phyloP scores from a whole-genome alignment of 352 stramenopile genomes.

The Globisporangium uncinulatum region DNA sequence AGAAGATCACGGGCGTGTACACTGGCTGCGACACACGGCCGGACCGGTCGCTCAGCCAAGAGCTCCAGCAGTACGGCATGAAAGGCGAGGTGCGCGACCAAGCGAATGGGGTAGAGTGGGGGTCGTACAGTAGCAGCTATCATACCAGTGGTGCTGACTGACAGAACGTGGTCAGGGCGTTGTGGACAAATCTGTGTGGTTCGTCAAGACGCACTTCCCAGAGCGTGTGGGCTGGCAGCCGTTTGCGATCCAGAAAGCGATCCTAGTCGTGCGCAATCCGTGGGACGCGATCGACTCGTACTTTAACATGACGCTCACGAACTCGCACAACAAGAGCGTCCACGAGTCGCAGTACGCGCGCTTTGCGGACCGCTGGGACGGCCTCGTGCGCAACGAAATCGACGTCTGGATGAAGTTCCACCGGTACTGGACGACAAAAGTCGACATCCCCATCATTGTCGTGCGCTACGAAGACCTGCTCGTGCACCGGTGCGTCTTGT shows the following conservation, averaged over 20 bases:
- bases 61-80: constrained; percentile 87
- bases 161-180: constrained; percentile 49
- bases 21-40: constrained; percentile 96
- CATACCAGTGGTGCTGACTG: constrained; percentile 12
- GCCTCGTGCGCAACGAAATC: constrained; percentile 88
- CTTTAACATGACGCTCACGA: constrained; percentile 97
- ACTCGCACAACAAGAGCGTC: constrained; percentile 91
- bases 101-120: too few species aligned
- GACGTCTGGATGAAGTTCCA: constrained; percentile 91
- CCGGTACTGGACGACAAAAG: constrained; percentile 84
- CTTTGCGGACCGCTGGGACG: constrained; percentile 87
- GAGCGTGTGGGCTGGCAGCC: constrained; percentile 92
- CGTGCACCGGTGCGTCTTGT: constrained; percentile 44
- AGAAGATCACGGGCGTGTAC: constrained; percentile 92
- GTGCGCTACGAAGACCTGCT: constrained; percentile 91
- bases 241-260: constrained; percentile 73
- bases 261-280: constrained; percentile 92
- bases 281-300: constrained; percentile 99
- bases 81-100: constrained; percentile 63
- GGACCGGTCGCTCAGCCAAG: constrained; percentile 89
- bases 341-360: constrained; percentile 82
- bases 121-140: too few species aligned
- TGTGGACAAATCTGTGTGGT: constrained; percentile 91
- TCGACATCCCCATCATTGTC: constrained; percentile 88
- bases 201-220: constrained; percentile 98